Evolutionary conservation across 2,329 filamentous ascomycete genomes (phyloP).

Genomic region (Aspergillus pseudoglaucus): DNA sequence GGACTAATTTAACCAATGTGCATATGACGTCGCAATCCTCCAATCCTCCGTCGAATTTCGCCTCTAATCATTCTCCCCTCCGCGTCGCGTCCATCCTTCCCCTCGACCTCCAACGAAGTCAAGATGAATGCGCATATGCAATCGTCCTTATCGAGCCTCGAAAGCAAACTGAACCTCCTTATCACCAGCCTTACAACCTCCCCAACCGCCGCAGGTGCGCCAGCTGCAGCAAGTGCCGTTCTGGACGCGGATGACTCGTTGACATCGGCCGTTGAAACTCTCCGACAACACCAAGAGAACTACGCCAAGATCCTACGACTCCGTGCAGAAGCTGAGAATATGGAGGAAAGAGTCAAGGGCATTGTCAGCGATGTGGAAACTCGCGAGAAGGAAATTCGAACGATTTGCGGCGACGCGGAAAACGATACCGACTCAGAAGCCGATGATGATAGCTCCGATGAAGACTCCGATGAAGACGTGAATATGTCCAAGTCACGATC

Average conservation of each 20-base stretch:
- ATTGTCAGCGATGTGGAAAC: slow-evolving; percentile 35
- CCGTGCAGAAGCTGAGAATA: slow-evolving; percentile 32
- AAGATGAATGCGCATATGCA: slow-evolving; percentile 37
- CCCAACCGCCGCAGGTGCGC: slow-evolving; percentile 38
- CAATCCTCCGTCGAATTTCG: not conserved
- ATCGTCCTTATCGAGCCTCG: slow-evolving; percentile 34
- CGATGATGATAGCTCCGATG: slow-evolving; percentile 11
- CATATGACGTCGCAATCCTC: too few relatives aligned
- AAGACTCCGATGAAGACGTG: slow-evolving; percentile 16
- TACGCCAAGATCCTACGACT: slow-evolving; percentile 36
- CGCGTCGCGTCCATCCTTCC: not conserved
- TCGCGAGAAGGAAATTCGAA: slow-evolving; percentile 35
- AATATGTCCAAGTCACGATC: slow-evolving; percentile 1
- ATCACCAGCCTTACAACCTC: slow-evolving; percentile 37
- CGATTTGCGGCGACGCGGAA: slow-evolving; percentile 23
- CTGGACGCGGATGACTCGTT: slow-evolving; percentile 38
- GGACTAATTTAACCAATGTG: too few relatives aligned
- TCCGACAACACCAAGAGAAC: slow-evolving; percentile 40
- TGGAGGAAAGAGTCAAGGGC: slow-evolving; percentile 37
- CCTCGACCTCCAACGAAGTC: slow-evolving; percentile 1
- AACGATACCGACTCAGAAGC: slow-evolving; percentile 24
- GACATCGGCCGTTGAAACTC: slow-evolving; percentile 34
- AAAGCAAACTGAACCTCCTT: slow-evolving; percentile 38
- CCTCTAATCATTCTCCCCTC: slow-evolving; percentile 2
- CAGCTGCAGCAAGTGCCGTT: slow-evolving; percentile 34